Evolutionary conservation across 306 rosid genomes (phyloP).

Genomic region (Sesbania bispinosa): DNA sequence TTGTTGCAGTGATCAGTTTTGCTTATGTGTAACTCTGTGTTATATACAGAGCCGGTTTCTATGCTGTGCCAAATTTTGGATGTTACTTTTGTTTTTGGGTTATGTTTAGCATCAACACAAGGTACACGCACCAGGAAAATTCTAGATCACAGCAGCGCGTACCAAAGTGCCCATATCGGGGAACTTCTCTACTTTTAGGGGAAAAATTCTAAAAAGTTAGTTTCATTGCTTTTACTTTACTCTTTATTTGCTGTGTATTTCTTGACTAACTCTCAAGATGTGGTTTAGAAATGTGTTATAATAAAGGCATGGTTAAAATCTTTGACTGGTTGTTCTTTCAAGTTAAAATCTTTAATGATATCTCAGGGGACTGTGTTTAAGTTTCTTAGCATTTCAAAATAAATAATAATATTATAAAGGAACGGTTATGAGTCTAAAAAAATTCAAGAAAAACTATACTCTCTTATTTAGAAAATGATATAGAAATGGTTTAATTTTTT

Average conservation of each 20-base stretch:
- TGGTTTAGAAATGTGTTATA: background rate
- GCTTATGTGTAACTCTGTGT: background rate
- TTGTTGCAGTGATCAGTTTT: constrained; percentile 13
- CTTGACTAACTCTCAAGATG: background rate
- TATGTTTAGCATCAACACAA: background rate
- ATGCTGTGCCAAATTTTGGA: constrained; percentile 9
- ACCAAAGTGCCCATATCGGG: background rate
- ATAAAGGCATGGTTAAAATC: background rate
- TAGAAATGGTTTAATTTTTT: background rate
- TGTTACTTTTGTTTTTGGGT: constrained; percentile 10
- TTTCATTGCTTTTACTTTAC: background rate
- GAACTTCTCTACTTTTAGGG: background rate
- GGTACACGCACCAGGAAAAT: background rate
- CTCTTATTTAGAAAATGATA: background rate
- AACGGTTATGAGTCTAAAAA: background rate
- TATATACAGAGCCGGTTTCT: background rate
- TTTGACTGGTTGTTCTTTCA: background rate
- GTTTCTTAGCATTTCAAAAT: background rate
- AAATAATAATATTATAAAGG: background rate
- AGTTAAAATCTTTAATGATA: background rate
- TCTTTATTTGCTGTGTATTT: background rate
- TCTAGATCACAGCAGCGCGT: background rate
- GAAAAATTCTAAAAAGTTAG: background rate
- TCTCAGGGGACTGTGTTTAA: background rate
- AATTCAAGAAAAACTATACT: background rate